phyloP scores from a whole-genome alignment of 2,329 filamentous ascomycete genomes.

The Cladosporium sp. region DNA sequence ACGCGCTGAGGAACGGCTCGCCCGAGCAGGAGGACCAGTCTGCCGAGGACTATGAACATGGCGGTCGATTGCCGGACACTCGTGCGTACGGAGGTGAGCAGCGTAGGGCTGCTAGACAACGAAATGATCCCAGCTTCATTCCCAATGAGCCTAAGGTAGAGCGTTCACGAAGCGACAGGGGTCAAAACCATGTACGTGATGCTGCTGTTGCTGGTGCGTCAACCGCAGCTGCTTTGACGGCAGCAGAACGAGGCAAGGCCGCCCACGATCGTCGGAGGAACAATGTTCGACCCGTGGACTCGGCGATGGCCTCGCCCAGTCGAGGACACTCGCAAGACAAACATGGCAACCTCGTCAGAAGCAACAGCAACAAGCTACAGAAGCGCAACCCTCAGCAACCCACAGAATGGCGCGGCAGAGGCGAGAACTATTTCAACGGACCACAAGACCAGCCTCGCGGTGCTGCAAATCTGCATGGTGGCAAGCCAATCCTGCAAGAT shows the following conservation, averaged over 20 bases:
- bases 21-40: constrained; percentile 4
- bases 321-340: constrained; percentile 19
- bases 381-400: constrained; percentile 19
- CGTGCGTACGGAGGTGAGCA: constrained; percentile 8
- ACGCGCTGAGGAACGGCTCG: constrained; percentile 16
- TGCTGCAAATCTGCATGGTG: neutral
- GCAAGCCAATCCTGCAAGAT: constrained; percentile 30
- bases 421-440: constrained; percentile 4
- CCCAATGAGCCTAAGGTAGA: constrained; percentile 3
- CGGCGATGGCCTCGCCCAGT: constrained; percentile 18
- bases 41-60: constrained; percentile 11
- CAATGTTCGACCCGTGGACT: constrained; percentile 15
- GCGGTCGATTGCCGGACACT: constrained; percentile 2
- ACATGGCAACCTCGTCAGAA: constrained; percentile 26
- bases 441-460: constrained; percentile 10
- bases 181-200: constrained; percentile 26
- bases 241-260: constrained; percentile 27
- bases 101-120: constrained; percentile 10
- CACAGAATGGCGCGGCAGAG: constrained; percentile 3
- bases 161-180: constrained; percentile 21
- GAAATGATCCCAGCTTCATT: neutral
- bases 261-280: constrained; percentile 28
- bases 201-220: constrained; percentile 30
- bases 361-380: constrained; percentile 32
- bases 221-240: constrained; percentile 20